Evolutionary conservation across 192 early-diverging fungal genomes (phyloP).

Genomic region (Coemansia sp.): DNA sequence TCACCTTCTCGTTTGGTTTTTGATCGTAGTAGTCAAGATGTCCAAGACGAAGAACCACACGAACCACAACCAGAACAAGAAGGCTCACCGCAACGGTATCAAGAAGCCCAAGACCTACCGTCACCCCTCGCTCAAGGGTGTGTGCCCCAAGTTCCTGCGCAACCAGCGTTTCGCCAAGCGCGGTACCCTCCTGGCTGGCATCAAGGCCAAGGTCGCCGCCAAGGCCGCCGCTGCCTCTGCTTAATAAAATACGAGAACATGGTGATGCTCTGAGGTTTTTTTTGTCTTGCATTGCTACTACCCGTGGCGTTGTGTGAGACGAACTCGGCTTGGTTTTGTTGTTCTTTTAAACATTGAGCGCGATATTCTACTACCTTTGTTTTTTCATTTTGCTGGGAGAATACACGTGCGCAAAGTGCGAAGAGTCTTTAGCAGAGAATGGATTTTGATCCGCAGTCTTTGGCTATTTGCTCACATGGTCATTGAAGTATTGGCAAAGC

Average conservation of each 20-base stretch:
- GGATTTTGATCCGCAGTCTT: background rate
- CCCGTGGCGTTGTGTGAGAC: background rate
- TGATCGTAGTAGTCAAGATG: conserved; percentile 59
- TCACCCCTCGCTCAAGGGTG: conserved; percentile 92
- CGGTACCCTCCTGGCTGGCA: conserved; percentile 41
- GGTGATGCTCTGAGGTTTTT: conserved; percentile 4
- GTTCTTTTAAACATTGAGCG: conserved; percentile 1
- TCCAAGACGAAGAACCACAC: conserved; percentile 99
- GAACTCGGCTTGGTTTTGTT: background rate
- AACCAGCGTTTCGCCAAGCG: conserved; percentile 97
- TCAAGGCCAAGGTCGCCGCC: conserved; percentile 43
- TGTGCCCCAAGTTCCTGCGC: conserved; percentile 91
- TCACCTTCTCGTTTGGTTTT: background rate
- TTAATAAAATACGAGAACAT: conserved; percentile 10
- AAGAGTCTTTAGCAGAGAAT: background rate
- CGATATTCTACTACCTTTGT: background rate
- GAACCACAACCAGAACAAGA: conserved; percentile 99
- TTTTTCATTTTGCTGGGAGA: background rate
- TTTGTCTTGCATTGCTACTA: background rate
- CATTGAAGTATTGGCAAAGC: no score
- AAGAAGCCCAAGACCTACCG: conserved; percentile 93
- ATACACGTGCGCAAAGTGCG: background rate
- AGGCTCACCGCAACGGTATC: conserved; percentile 99
- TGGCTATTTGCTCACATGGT: no score
- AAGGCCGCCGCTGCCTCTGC: conserved; percentile 28